Base-by-base conservation (phyloP, 1,139 yeast species). In the Taphrina communis region DNA sequence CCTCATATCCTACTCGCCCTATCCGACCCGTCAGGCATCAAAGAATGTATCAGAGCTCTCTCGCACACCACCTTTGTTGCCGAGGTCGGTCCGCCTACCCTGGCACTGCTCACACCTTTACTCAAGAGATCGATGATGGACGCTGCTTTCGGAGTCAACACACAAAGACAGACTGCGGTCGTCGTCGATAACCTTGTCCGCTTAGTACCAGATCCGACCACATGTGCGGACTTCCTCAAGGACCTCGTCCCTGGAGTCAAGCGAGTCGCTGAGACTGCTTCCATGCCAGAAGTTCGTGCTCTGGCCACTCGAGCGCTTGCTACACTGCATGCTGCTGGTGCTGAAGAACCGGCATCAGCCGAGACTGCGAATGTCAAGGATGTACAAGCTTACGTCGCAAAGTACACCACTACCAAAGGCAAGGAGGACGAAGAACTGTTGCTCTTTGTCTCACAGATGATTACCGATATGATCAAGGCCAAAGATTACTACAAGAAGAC, bases 61-160 rank as follows among this genome's bases (percentile, higher is more conserved):
- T 89, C 97, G 1, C 90, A 96, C 61, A 98, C 94, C 68, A 94
- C 99, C 0, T 94, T 94, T 78, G 99, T 94, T 65, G 97, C 99
- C 62, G 99, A 94, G 81, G 99, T 94, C 72, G 94, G 98, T 19
- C 98, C 93, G 80, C 96, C 98, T 8, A 95, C 97, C 7, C 83
- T 94, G 74, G 86, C 98, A 4, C 81, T 94, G 71, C 83, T 94
- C 75, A 97, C 91, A 53, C 99, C 99, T 66, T 93, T 93, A 74
- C 84, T 94, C 76, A 94, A 88, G 78, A 90, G 94, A 78, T 94
- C 98, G 1, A 84, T 94, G 77, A 92, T 90, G 77, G 84, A 88
- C 83, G 88, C 97, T 5, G 88, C 97, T 17, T 97, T 93, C 80
- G 98, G 94, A 77, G 96, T 93, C 79, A 63, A 44, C 39, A 63